phyloP scores from a whole-genome alignment of 1,284 basidiomycete genomes.

The Irpex rosettiformis region DNA sequence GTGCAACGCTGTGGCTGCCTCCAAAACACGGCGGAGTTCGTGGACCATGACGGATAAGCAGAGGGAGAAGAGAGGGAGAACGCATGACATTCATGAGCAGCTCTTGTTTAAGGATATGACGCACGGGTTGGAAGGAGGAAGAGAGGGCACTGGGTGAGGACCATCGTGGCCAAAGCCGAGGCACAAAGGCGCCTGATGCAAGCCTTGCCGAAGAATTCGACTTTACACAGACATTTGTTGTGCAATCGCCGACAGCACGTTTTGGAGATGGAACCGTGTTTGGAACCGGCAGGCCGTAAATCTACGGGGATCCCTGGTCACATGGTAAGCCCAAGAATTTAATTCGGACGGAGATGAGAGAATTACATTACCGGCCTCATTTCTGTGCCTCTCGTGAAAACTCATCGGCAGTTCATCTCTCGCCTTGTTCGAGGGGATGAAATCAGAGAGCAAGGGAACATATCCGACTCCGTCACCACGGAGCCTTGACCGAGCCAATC shows the following conservation, averaged over 20 bases:
- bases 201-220: constrained; percentile 26
- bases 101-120: constrained; percentile 11
- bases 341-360: constrained; percentile 9
- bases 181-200: constrained; percentile 26
- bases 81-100: constrained; percentile 14
- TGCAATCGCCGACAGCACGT: constrained; percentile 14
- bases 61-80: neutral
- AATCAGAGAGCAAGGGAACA: neutral
- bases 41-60: constrained; percentile 39
- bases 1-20: constrained; percentile 62
- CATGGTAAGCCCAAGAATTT: constrained; percentile 8
- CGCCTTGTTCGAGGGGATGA: neutral
- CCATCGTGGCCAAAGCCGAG: constrained; percentile 27
- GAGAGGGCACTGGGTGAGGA: constrained; percentile 18
- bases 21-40: constrained; percentile 60
- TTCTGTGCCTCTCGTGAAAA: neutral
- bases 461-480: neutral
- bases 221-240: constrained; percentile 7
- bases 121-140: constrained; percentile 7
- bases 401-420: neutral
- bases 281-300: constrained; percentile 9
- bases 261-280: constrained; percentile 7
- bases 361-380: neutral
- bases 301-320: constrained; percentile 13
- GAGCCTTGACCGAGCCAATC: neutral